Evolutionary conservation across 306 rosid genomes (phyloP).

Genomic region (Quercus glauca): DNA sequence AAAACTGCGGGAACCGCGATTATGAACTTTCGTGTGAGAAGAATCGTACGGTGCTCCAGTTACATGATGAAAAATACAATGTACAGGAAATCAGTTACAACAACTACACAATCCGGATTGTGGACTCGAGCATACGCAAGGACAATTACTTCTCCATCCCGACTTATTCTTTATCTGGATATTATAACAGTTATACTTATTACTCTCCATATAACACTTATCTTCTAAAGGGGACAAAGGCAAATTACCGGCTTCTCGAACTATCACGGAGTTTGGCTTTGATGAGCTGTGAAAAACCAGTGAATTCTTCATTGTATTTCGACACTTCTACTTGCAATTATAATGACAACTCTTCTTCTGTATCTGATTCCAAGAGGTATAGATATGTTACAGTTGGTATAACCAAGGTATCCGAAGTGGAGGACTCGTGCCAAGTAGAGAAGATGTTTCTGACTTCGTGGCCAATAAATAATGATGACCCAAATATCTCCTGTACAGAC

Average conservation of each 20-base stretch:
- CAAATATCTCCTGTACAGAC: neutral
- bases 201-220: fast-evolving
- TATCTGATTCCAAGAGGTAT: neutral
- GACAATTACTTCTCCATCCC: slow-evolving; percentile 20
- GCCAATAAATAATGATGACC: neutral
- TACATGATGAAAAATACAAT: neutral
- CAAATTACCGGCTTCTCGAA: no score
- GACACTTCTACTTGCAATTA: neutral
- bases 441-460: neutral
- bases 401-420: neutral
- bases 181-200: no score
- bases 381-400: neutral
- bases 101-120: slow-evolving; percentile 16
- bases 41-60: neutral
- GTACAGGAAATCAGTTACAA: slow-evolving; percentile 33
- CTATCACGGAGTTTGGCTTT: neutral
- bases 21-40: slow-evolving; percentile 21
- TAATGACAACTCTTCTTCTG: neutral
- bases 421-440: neutral
- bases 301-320: neutral
- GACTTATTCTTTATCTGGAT: neutral
- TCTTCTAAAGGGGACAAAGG: no score
- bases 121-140: neutral
- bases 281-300: neutral
- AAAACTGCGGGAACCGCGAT: neutral